Evolutionary conservation across 1,139 yeast species (phyloP).

Genomic region (Debaryomycetaceae sp.): DNA sequence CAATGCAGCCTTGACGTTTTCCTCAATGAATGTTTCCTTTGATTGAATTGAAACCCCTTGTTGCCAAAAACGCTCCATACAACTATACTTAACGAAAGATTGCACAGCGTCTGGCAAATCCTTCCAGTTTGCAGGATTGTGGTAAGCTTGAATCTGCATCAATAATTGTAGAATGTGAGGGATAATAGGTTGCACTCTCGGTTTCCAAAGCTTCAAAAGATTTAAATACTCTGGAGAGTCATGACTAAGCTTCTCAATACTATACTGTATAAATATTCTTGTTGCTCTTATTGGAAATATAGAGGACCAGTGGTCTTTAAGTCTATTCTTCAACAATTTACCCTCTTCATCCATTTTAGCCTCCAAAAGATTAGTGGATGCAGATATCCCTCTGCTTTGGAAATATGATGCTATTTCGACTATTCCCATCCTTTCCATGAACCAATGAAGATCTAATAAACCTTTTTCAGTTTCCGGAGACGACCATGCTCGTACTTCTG

Average conservation of each 20-base stretch:
- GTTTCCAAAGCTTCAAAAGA: slow-evolving; percentile 81
- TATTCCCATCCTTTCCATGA: slow-evolving; percentile 95
- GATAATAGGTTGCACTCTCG: slow-evolving; percentile 84
- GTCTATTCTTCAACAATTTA: slow-evolving; percentile 61
- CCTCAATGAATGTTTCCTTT: slow-evolving; percentile 91
- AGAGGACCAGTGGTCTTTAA: slow-evolving; percentile 91
- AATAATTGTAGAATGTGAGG: slow-evolving; percentile 87
- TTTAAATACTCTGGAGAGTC: slow-evolving; percentile 72
- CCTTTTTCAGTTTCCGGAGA: slow-evolving; percentile 90
- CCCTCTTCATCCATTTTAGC: slow-evolving; percentile 95
- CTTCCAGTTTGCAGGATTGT: slow-evolving; percentile 88
- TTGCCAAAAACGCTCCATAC: slow-evolving; percentile 96
- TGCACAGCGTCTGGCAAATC: slow-evolving; percentile 87
- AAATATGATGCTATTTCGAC: slow-evolving; percentile 92
- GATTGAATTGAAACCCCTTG: slow-evolving; percentile 95
- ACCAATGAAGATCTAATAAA: slow-evolving; percentile 87
- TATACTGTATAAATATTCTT: slow-evolving; percentile 88
- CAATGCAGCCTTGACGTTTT: slow-evolving; percentile 89
- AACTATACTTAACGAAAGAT: slow-evolving; percentile 81
- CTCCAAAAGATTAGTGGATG: slow-evolving; percentile 67
- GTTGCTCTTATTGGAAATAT: slow-evolving; percentile 95
- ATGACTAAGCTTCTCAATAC: slow-evolving; percentile 85
- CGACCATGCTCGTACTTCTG: slow-evolving; percentile 90
- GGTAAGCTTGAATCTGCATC: slow-evolving; percentile 90
- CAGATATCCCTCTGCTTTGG: slow-evolving; percentile 74